phyloP scores from a whole-genome alignment of 768 basidiomycete genomes.

The Myochromella boudieri region DNA sequence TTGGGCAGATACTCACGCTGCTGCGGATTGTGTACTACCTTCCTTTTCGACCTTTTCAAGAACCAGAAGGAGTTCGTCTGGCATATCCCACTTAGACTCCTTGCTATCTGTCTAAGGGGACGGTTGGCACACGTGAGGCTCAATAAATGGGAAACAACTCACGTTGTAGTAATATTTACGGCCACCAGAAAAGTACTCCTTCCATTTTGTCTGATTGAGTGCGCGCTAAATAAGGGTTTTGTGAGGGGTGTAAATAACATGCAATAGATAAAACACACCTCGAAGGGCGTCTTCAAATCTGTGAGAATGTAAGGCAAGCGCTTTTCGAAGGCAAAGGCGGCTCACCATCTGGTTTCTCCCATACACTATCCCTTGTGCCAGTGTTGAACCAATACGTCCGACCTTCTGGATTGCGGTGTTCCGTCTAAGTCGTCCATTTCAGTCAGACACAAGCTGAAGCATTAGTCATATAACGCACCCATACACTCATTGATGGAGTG shows the following conservation, averaged over 20 bases:
- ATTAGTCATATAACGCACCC: slow-evolving; percentile 26
- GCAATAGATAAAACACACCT: slow-evolving; percentile 51
- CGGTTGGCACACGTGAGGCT: slow-evolving; percentile 3
- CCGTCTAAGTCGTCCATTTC: slow-evolving; percentile 54
- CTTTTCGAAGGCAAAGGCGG: slow-evolving; percentile 18
- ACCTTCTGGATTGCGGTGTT: slow-evolving; percentile 94
- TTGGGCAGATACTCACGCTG: slow-evolving; percentile 24
- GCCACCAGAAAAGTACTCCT: slow-evolving; percentile 92
- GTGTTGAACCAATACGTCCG: slow-evolving; percentile 98
- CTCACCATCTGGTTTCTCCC: slow-evolving; percentile 95
- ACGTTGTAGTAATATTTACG: slow-evolving; percentile 92
- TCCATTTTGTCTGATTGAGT: slow-evolving; percentile 90
- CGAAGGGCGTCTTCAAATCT: slow-evolving; percentile 92
- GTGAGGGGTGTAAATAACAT: slow-evolving; percentile 7
- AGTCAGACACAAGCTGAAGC: not conserved
- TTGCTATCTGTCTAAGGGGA: slow-evolving; percentile 72
- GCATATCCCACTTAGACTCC: slow-evolving; percentile 98
- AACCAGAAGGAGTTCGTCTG: slow-evolving; percentile 84
- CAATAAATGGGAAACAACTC: slow-evolving; percentile 17
- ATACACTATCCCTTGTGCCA: slow-evolving; percentile 84
- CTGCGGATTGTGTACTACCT: slow-evolving; percentile 35
- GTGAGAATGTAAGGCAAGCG: slow-evolving; percentile 9
- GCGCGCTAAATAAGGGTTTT: slow-evolving; percentile 60
- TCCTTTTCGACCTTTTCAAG: slow-evolving; percentile 87
- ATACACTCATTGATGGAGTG: slow-evolving; percentile 28